phyloP scores from a whole-genome alignment of 352 stramenopile genomes.

The Globisporangium yorkense region DNA sequence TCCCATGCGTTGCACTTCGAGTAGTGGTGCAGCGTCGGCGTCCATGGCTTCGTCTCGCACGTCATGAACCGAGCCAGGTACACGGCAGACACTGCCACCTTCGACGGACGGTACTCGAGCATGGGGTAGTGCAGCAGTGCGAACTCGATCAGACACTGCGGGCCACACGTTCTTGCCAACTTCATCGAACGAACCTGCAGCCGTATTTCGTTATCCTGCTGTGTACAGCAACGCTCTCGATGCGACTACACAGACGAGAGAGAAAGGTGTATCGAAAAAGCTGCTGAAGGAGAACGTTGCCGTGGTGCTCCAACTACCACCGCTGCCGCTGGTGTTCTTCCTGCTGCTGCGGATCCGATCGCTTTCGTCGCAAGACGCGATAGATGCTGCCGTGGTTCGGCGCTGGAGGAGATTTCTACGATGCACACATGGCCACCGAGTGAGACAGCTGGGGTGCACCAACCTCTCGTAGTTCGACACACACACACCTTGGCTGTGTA shows the following conservation, averaged over 20 bases:
- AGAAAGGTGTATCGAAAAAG: too few relatives aligned
- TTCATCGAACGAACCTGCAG: too few relatives aligned
- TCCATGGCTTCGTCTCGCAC: constrained; percentile 56
- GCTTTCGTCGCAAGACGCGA: constrained; percentile 36
- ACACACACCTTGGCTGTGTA: not conserved
- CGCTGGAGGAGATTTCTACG: constrained; percentile 18
- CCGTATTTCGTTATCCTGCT: too few relatives aligned
- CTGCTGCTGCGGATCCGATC: not conserved
- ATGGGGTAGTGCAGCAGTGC: constrained; percentile 67
- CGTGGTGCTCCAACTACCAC: not conserved
- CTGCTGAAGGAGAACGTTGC: not conserved
- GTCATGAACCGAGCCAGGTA: constrained; percentile 73
- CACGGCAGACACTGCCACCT: constrained; percentile 62
- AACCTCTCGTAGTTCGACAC: not conserved
- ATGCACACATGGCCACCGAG: not conserved
- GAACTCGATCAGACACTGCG: constrained; percentile 71
- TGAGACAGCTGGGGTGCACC: not conserved
- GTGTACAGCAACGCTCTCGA: too few relatives aligned
- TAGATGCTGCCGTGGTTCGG: constrained; percentile 70
- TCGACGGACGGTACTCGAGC: constrained; percentile 65
- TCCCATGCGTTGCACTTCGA: constrained; percentile 70
- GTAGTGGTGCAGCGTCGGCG: constrained; percentile 75
- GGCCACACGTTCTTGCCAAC: too few relatives aligned
- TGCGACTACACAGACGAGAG: too few relatives aligned
- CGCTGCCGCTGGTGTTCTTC: not conserved